phyloP scores from a whole-genome alignment of 1,284 basidiomycete genomes.

The Melampsora americana region DNA sequence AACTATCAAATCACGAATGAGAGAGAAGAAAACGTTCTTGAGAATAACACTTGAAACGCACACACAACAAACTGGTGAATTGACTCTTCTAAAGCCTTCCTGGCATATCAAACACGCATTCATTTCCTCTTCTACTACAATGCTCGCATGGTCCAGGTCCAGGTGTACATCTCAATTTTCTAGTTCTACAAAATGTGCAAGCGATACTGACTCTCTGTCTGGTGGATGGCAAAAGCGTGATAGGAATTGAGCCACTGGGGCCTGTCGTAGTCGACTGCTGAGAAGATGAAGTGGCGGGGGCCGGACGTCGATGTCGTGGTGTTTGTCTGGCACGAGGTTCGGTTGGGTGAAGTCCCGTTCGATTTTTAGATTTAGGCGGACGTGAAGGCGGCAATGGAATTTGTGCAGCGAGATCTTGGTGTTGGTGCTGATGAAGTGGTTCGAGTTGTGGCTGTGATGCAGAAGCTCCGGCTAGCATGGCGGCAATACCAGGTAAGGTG shows the following conservation, averaged over 20 bases:
- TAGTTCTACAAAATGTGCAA: constrained; percentile 40
- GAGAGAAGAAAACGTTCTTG: too few species aligned
- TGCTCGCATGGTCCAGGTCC: constrained; percentile 36
- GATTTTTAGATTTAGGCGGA: neutral
- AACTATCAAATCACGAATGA: too few species aligned
- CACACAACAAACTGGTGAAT: too few species aligned
- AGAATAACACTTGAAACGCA: too few species aligned
- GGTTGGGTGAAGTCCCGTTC: neutral
- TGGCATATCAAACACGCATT: constrained; percentile 24
- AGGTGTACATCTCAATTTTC: constrained; percentile 39
- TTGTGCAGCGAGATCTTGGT: too few species aligned
- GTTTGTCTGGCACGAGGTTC: neutral
- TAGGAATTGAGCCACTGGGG: neutral
- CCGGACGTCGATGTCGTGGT: neutral
- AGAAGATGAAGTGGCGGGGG: neutral
- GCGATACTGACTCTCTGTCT: constrained; percentile 38
- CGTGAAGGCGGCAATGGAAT: neutral
- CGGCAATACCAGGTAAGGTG: constrained; percentile 2
- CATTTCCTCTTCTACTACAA: constrained; percentile 38
- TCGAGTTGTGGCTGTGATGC: neutral
- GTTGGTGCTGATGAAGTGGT: neutral
- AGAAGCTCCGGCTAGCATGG: neutral
- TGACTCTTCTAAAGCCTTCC: too few species aligned
- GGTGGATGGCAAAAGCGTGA: neutral
- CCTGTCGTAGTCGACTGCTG: neutral